These are phyloP conservation scores for Blastocladiella emersonii DNA, from an alignment of 371 early-diverging fungal species.

Conservation along the genomic window DNA sequence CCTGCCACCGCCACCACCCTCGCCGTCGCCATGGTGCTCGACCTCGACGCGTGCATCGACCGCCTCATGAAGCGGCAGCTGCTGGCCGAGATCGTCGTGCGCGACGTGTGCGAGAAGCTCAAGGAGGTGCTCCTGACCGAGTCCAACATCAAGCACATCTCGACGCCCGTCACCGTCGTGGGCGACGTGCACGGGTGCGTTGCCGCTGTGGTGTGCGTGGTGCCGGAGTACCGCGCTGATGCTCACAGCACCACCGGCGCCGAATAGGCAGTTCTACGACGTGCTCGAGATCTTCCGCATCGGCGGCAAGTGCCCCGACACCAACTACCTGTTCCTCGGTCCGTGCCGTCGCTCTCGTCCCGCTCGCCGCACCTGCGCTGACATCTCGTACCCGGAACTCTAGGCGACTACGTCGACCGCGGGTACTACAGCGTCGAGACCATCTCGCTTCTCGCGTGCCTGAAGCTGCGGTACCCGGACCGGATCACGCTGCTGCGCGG, in stretches of 20 bases:
- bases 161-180: slow-evolving; percentile 83
- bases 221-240: neutral
- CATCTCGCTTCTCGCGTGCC: slow-evolving; percentile 70
- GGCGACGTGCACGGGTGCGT: slow-evolving; percentile 96
- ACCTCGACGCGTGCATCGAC: slow-evolving; percentile 54
- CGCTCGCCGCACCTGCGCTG: too few species aligned
- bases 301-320: slow-evolving; percentile 80
- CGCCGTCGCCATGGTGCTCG: slow-evolving; percentile 39
- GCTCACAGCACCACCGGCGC: slow-evolving; percentile 16
- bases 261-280: slow-evolving; percentile 95
- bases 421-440: slow-evolving; percentile 93
- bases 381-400: neutral
- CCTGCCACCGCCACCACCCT: too few species aligned
- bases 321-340: slow-evolving; percentile 91
- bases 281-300: slow-evolving; percentile 89
- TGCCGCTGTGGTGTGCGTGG: slow-evolving; percentile 32
- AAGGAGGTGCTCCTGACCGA: slow-evolving; percentile 78
- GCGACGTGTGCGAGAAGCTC: slow-evolving; percentile 74
- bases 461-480: slow-evolving; percentile 84
- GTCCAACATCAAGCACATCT: slow-evolving; percentile 75
- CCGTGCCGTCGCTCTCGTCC: too few species aligned
- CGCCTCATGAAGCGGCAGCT: slow-evolving; percentile 58
- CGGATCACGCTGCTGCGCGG: slow-evolving; percentile 87
- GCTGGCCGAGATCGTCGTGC: slow-evolving; percentile 67
- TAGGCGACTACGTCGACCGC: slow-evolving; percentile 95